Conservation (phyloP, 768 basidiomycete genomes). For the Lactarius pseudohatsudake region DNA sequence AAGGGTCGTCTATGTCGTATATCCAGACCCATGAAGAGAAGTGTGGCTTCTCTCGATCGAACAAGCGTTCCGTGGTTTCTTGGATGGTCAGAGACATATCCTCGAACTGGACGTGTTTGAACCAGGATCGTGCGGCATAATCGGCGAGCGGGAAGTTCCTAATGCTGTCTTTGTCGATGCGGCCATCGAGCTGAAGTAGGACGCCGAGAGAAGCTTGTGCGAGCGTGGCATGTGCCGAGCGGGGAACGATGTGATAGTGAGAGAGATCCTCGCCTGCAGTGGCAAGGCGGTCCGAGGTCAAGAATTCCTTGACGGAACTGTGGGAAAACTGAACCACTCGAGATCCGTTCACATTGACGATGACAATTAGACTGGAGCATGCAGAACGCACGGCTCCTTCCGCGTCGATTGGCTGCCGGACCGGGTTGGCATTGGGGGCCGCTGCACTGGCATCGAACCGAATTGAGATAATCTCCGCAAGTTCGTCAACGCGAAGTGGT, state of each 20-base stretch:
- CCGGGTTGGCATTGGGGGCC: neutral
- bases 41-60: neutral
- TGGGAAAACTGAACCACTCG: too few species aligned
- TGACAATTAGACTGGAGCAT: neutral
- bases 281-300: slow-evolving; percentile 6
- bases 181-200: neutral
- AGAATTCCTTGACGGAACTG: neutral
- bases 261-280: neutral
- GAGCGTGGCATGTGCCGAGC: neutral
- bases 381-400: neutral
- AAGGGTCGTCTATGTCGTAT: neutral
- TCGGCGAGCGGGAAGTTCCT: neutral
- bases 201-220: neutral
- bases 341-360: neutral
- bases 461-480: slow-evolving; percentile 1
- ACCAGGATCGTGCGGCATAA: neutral
- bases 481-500: neutral
- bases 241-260: neutral
- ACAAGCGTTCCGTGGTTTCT: neutral
- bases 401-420: neutral
- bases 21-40: neutral
- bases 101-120: neutral
- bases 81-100: neutral
- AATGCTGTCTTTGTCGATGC: neutral
- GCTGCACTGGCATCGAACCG: neutral